Percentiles rank a stretch among this genome's conserved stretches.
phyloP scores from a whole-genome alignment of 2,329 filamentous ascomycete genomes.

The Fusarium agapanthi region DNA sequence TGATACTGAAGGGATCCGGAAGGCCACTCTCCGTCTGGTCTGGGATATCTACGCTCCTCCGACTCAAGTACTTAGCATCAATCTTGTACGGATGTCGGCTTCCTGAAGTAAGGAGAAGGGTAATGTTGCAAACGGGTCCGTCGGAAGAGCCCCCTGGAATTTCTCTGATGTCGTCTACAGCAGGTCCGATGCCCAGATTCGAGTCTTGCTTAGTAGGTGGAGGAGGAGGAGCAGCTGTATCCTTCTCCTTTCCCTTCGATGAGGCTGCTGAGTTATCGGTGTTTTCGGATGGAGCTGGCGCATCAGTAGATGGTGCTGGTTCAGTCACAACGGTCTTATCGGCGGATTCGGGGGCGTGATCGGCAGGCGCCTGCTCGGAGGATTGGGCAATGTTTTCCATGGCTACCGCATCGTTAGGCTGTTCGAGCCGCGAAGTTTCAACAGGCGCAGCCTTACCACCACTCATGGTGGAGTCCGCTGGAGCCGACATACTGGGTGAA shows the following conservation, averaged over 20 bases:
- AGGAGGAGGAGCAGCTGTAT: conserved; percentile 39
- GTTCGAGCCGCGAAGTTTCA: conserved; percentile 45
- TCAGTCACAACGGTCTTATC: conserved; percentile 26
- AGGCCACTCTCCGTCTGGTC: conserved; percentile 66
- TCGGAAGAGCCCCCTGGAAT: conserved; percentile 45
- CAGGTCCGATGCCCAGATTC: conserved; percentile 54
- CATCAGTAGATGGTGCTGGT: conserved; percentile 25
- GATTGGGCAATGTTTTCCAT: conserved; percentile 48
- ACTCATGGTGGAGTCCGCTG: conserved; percentile 46
- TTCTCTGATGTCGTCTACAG: conserved; percentile 53
- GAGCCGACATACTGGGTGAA: conserved; percentile 44
- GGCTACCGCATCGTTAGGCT: conserved; percentile 50
- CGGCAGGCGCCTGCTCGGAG: conserved; percentile 25
- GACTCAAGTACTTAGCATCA: conserved; percentile 83
- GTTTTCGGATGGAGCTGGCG: conserved; percentile 29
- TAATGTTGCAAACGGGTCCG: conserved; percentile 72
- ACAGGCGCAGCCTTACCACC: conserved; percentile 43
- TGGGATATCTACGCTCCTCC: conserved; percentile 80
- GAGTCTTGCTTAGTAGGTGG: conserved; percentile 47
- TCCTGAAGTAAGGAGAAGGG: conserved; percentile 81
- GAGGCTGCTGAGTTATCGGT: conserved; percentile 35
- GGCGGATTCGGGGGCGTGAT: conserved; percentile 26
- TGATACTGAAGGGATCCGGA: conserved; percentile 86
- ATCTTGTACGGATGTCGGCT: conserved; percentile 90
- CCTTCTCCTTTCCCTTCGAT: conserved; percentile 49